Percentiles rank a stretch among this genome's conserved stretches.
These are phyloP conservation scores for Fusarium falciforme DNA, from an alignment of 2,329 filamentous ascomycete genomes.

Conservation along the genomic window DNA sequence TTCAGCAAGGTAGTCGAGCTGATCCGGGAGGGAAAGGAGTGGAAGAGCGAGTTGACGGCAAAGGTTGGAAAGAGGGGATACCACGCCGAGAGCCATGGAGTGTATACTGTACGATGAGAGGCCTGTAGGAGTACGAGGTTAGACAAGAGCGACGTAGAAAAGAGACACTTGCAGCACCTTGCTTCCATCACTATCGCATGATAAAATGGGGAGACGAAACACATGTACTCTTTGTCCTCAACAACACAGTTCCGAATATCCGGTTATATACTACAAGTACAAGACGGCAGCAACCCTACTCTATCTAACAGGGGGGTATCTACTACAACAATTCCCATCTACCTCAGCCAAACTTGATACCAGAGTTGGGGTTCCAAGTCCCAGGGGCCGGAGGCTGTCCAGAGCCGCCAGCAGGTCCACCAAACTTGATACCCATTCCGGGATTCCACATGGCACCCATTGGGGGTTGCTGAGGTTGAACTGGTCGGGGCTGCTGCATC, in stretches of 20 bases:
- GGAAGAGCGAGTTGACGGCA: slow-evolving; percentile 53
- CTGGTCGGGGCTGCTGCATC: slow-evolving; percentile 66
- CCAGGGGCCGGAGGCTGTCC: slow-evolving; percentile 48
- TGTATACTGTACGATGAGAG: slow-evolving; percentile 53
- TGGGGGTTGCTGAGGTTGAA: slow-evolving; percentile 54
- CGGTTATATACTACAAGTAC: slow-evolving; percentile 5
- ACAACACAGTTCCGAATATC: not conserved
- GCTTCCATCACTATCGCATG: not conserved
- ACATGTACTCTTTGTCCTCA: not conserved
- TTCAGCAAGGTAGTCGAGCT: slow-evolving; percentile 51
- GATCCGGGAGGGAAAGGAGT: slow-evolving; percentile 49
- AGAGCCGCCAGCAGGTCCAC: slow-evolving; percentile 51
- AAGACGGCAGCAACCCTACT: not conserved
- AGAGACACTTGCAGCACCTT: not conserved
- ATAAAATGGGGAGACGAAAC: not conserved
- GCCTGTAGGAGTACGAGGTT: not conserved
- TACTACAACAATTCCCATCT: slow-evolving; percentile 7
- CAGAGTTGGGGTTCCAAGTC: slow-evolving; percentile 70
- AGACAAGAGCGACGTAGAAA: not conserved
- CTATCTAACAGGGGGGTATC: slow-evolving; percentile 1
- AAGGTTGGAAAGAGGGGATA: slow-evolving; percentile 59
- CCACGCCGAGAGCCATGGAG: slow-evolving; percentile 55
- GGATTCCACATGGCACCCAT: slow-evolving; percentile 73
- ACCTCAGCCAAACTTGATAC: slow-evolving; percentile 65
- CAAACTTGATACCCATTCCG: slow-evolving; percentile 84